These are phyloP conservation scores for Nelumbo lutea DNA, from an alignment of 164 flowering plant genomes.

Conservation along the genomic window DNA sequence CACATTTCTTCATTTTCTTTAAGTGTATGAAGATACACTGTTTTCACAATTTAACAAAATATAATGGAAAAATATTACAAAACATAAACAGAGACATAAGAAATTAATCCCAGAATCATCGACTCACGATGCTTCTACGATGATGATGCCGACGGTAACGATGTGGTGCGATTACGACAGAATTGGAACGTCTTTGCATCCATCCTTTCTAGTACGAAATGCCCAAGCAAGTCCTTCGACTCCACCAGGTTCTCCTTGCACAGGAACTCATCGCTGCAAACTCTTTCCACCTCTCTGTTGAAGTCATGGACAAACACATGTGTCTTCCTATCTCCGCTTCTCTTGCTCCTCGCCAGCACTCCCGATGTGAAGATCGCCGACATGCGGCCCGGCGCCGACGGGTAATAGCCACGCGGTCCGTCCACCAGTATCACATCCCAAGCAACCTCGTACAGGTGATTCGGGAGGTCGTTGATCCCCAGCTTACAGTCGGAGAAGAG, in stretches of 20 bases:
- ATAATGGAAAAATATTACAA: too few species aligned
- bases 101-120: background rate
- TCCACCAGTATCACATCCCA: constrained; percentile 96
- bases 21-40: too few species aligned
- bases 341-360: constrained; percentile 85
- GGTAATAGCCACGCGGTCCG: constrained; percentile 82
- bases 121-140: background rate
- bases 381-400: constrained; percentile 80
- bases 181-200: constrained; percentile 37
- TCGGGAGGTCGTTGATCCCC: constrained; percentile 81
- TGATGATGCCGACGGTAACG: constrained; percentile 23
- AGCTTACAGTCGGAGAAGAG: constrained; percentile 83
- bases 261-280: constrained; percentile 64
- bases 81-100: too few species aligned
- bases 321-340: constrained; percentile 46
- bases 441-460: constrained; percentile 74
- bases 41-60: too few species aligned
- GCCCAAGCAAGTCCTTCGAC: constrained; percentile 47
- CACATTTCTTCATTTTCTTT: too few species aligned
- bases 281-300: constrained; percentile 53
- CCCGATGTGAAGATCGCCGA: constrained; percentile 81
- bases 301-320: constrained; percentile 86
- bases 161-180: constrained; percentile 34
- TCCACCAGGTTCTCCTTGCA: constrained; percentile 75
- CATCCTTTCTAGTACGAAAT: constrained; percentile 64